These are phyloP conservation scores for Hanseniaspora valbyensis DNA, from an alignment of 805 yeast genomes.

Conservation along the genomic window DNA sequence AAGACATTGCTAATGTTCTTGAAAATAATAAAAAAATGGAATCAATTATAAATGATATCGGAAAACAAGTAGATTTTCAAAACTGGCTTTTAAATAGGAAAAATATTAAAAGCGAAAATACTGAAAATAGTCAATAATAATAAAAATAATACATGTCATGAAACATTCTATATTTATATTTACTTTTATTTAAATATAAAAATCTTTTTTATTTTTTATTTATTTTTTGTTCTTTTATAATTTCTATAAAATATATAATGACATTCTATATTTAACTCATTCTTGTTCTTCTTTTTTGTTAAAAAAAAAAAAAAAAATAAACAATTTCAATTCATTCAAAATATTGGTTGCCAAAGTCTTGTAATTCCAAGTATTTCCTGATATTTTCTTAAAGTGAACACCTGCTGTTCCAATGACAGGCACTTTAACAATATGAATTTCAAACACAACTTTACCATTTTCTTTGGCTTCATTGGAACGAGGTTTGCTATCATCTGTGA, in stretches of 20 bases:
- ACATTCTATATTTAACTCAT: not conserved
- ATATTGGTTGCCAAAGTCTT: slow-evolving; percentile 82
- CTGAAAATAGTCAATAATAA: no score
- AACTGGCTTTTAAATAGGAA: not conserved
- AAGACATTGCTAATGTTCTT: slow-evolving; percentile 25
- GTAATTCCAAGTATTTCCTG: slow-evolving; percentile 92
- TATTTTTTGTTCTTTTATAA: no score
- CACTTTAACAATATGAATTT: slow-evolving; percentile 82
- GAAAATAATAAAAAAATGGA: slow-evolving; percentile 26
- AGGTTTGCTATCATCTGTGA: slow-evolving; percentile 20
- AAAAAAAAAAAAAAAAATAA: no score
- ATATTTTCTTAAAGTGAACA: slow-evolving; percentile 83
- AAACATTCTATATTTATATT: no score
- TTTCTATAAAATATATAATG: no score
- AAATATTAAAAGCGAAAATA: not conserved
- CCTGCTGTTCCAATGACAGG: slow-evolving; percentile 85
- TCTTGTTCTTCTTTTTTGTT: not conserved
- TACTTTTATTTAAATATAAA: no score
- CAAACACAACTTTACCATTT: slow-evolving; percentile 63
- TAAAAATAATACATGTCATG: no score
- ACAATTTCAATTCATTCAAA: slow-evolving; percentile 58
- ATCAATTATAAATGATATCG: not conserved
- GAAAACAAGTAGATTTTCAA: not conserved
- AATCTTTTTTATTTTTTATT: no score
- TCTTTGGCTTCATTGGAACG: slow-evolving; percentile 26